These are phyloP conservation scores for Dendrothele bispora DNA, from an alignment of 768 basidiomycete genomes.

Conservation along the genomic window DNA sequence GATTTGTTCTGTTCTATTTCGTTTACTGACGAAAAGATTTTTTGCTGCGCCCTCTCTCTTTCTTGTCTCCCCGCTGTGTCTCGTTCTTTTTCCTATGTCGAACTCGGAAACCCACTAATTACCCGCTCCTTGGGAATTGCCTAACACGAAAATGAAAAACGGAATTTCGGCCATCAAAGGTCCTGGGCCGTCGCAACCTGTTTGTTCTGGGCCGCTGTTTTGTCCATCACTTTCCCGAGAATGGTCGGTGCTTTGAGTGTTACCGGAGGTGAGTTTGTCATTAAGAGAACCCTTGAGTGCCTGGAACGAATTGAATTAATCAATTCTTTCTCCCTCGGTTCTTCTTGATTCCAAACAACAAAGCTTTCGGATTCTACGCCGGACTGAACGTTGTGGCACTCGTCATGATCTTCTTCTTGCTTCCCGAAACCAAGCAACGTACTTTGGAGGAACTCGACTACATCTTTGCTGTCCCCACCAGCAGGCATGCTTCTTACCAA, in stretches of 20 bases:
- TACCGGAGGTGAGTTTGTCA: slow-evolving; percentile 4
- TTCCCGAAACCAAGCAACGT: slow-evolving; percentile 56
- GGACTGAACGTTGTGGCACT: slow-evolving; percentile 50
- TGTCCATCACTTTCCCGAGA: slow-evolving; percentile 60
- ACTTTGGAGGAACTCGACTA: slow-evolving; percentile 53
- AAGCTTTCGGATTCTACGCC: slow-evolving; percentile 58
- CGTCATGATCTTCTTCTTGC: slow-evolving; percentile 54
- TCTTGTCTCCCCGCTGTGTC: slow-evolving; percentile 26
- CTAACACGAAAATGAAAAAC: no score
- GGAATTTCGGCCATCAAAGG: slow-evolving; percentile 32
- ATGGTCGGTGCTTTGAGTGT: slow-evolving; percentile 42
- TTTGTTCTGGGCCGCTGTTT: slow-evolving; percentile 53
- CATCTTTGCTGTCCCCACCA: slow-evolving; percentile 51
- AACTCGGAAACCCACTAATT: no score
- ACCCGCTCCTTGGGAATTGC: no score
- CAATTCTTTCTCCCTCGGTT: no score
- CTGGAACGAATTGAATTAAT: no score
- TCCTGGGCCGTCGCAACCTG: slow-evolving; percentile 55
- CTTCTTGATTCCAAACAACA: no score
- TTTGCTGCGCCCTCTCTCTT: not conserved
- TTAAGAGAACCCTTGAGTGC: no score
- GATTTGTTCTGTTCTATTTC: slow-evolving; percentile 20
- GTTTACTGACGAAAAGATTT: no score
- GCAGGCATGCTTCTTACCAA: slow-evolving; percentile 45
- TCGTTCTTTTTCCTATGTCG: no score